phyloP scores from a whole-genome alignment of 768 basidiomycete genomes.

The Boletus patriciae region DNA sequence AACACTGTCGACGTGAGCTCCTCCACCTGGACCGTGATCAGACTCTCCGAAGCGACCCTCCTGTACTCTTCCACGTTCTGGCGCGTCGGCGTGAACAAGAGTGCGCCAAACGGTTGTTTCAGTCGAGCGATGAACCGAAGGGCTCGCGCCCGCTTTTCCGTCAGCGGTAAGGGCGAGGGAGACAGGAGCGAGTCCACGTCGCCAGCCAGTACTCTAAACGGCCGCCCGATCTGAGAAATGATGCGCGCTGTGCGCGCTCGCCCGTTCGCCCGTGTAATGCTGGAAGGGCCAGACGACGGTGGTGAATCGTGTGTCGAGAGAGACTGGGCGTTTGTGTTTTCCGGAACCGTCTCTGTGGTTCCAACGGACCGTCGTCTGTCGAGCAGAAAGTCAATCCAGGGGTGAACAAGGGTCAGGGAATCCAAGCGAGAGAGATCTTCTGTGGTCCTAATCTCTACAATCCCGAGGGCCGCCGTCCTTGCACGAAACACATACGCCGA shows the following conservation, averaged over 20 bases:
- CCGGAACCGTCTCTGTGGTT: background rate
- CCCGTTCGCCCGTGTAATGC: background rate
- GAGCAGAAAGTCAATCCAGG: slow-evolving; percentile 10
- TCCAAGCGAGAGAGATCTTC: background rate
- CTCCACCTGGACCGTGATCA: slow-evolving; percentile 6
- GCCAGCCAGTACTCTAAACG: background rate
- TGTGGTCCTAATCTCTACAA: slow-evolving; percentile 5
- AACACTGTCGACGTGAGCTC: slow-evolving; percentile 1
- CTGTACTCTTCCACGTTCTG: slow-evolving; percentile 2
- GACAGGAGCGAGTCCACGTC: background rate
- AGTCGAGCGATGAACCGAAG: background rate
- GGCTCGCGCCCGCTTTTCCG: background rate
- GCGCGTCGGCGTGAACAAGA: slow-evolving; percentile 1
- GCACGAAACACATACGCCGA: background rate
- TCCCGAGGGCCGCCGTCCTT: background rate
- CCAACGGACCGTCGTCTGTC: background rate
- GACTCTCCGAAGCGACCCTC: slow-evolving; percentile 9
- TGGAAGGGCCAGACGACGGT: too few relatives aligned
- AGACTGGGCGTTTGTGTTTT: background rate
- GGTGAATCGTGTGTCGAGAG: too few relatives aligned
- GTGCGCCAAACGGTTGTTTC: background rate
- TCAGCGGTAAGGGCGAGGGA: background rate
- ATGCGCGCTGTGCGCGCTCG: background rate
- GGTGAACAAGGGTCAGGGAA: background rate
- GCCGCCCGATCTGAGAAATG: background rate